A percentile compares a stretch with the other conserved stretches of the same genome.
Evolutionary conservation across 805 yeast species (phyloP).

Genomic region (Allodekkera sacchari): DNA sequence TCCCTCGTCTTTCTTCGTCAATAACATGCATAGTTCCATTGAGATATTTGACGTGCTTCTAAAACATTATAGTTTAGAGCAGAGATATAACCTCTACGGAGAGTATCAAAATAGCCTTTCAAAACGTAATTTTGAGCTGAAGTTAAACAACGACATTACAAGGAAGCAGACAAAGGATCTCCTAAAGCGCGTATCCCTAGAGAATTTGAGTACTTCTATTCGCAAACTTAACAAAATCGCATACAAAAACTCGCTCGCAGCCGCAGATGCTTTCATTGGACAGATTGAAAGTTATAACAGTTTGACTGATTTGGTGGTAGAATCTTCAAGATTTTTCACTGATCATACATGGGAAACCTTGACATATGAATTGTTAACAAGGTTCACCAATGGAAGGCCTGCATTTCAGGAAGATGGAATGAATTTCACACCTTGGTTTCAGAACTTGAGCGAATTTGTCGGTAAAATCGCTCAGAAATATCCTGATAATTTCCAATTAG

Average conservation of each 20-base stretch:
- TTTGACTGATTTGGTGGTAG: slow-evolving; percentile 67
- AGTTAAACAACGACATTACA: slow-evolving; percentile 53
- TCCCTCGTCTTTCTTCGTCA: slow-evolving; percentile 49
- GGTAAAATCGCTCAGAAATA: slow-evolving; percentile 59
- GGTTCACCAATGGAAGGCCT: slow-evolving; percentile 62
- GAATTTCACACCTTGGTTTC: slow-evolving; percentile 77
- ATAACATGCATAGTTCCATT: slow-evolving; percentile 51
- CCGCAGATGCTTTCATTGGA: slow-evolving; percentile 59
- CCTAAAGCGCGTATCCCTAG: slow-evolving; percentile 73
- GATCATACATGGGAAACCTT: slow-evolving; percentile 80
- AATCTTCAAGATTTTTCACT: slow-evolving; percentile 68
- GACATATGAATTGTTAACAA: slow-evolving; percentile 61
- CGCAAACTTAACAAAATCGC: slow-evolving; percentile 64
- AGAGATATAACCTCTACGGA: slow-evolving; percentile 72
- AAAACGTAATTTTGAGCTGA: slow-evolving; percentile 47
- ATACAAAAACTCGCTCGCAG: slow-evolving; percentile 70
- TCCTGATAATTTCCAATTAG: slow-evolving; percentile 45
- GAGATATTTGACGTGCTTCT: slow-evolving; percentile 48
- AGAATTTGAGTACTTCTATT: slow-evolving; percentile 67
- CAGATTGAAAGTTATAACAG: slow-evolving; percentile 92
- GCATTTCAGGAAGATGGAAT: slow-evolving; percentile 72
- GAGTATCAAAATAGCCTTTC: slow-evolving; percentile 56
- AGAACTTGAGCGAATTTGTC: slow-evolving; percentile 69
- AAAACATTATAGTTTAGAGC: slow-evolving; percentile 44
- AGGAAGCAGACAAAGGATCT: slow-evolving; percentile 74